Evolutionary conservation across 2,329 filamentous ascomycete species (phyloP), one percentile per base, ranked within the genome.

Genomic region (Cyphellophora attinorum): DNA sequence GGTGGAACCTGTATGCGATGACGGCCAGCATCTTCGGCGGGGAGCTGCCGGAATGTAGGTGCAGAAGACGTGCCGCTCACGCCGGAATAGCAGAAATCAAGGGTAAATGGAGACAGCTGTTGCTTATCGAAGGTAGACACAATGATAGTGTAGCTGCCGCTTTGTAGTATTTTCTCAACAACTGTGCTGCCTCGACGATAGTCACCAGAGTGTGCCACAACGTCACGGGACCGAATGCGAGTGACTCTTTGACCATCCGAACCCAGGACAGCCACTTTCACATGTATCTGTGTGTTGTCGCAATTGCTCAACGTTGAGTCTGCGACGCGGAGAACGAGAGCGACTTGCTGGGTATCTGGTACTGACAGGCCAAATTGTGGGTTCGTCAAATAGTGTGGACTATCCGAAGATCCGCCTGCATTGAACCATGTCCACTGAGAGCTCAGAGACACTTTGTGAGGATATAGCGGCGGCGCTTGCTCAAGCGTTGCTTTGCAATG

Each of bases 161-260:
- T 62, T 25, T 78, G 75, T 12, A 94, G 61, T 13, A 63, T 51
- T 5, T 73, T 61, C 42, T 83, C 74, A 3, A 81, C 78, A 19
- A 86, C 65, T 3, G 83, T 82, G 53, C 81, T 84, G 17, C 82
- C 81, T 17, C 80, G 77, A 31, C 83, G 78, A 58, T 98, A 95
- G 47, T 94, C 85, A n/a, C 84, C 84, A 19, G 85, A 93, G 37
- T 85, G 80, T 14, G 74, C 74, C 15, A 93, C 71, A 25, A 96
- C 75, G 52, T 95, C 88, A 46, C 83, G 77, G 34, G 45, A 75
- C 68, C 31, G 77, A 11, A 94, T 69, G 14, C 73, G 64, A 12
- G 76, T 72, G 1, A 91, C 72, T 25, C 88, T 76, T 46, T 38
- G 40, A 12, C 77, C 71, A 8, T 85, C 83, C 23, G 41, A 45